Conservation (phyloP, 2,329 filamentous ascomycete genomes). For the Alternaria dauci region DNA sequence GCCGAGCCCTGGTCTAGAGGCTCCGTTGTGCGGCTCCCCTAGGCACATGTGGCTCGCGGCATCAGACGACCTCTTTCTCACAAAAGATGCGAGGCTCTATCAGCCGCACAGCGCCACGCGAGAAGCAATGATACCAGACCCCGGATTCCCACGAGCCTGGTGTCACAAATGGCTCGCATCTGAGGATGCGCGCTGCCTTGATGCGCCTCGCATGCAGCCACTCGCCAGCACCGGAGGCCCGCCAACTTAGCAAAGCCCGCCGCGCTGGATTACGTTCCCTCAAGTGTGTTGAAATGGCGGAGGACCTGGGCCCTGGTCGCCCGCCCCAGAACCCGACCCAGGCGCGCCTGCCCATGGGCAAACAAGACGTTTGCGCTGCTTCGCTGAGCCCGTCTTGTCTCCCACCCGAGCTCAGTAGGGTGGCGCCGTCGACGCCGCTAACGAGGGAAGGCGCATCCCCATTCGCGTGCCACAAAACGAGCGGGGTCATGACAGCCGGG, state of each 20-base stretch:
- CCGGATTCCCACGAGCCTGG: constrained; percentile 16
- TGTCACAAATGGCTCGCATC: constrained; percentile 3
- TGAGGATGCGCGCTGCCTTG: background rate
- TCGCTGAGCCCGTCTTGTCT: constrained; percentile 23
- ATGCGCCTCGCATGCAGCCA: background rate
- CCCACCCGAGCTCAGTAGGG: constrained; percentile 23
- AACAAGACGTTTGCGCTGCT: constrained; percentile 18
- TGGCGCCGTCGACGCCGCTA: constrained; percentile 4
- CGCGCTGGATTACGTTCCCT: constrained; percentile 28
- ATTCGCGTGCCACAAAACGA: constrained; percentile 31
- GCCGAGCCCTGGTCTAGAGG: constrained; percentile 13
- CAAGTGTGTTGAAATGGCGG: constrained; percentile 15
- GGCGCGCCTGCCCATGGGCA: constrained; percentile 17
- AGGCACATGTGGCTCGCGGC: constrained; percentile 6
- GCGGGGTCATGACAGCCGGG: constrained; percentile 25
- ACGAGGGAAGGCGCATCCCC: constrained; percentile 8
- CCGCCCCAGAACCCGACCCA: constrained; percentile 19
- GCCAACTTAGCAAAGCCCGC: background rate
- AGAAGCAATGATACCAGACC: background rate
- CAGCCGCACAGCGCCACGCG: constrained; percentile 13
- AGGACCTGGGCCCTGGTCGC: constrained; percentile 23
- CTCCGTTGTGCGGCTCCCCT: constrained; percentile 8
- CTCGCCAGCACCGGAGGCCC: constrained; percentile 2
- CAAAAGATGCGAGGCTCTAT: constrained; percentile 28
- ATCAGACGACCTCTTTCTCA: constrained; percentile 29